phyloP scores from a whole-genome alignment of 2,329 filamentous ascomycete species.

The Neobulgaria alba region DNA sequence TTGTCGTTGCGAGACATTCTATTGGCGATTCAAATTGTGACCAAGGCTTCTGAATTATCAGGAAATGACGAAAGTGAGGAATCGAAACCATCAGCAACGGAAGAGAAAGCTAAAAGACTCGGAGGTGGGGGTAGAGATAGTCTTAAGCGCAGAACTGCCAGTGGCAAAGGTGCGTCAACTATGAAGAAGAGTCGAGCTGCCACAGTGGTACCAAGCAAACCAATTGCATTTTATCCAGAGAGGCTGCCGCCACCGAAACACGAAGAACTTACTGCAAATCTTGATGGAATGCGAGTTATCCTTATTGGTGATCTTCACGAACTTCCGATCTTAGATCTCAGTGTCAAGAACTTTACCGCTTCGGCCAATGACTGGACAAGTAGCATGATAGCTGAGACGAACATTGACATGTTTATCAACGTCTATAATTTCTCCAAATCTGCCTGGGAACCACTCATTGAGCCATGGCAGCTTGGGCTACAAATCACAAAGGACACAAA shows the following conservation, averaged over 20 bases:
- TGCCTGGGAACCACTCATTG: slow-evolving; percentile 91
- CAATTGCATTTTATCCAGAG: background rate
- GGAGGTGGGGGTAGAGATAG: slow-evolving; percentile 23
- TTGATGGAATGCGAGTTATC: slow-evolving; percentile 85
- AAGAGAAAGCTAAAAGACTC: slow-evolving; percentile 48
- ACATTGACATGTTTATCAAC: slow-evolving; percentile 90
- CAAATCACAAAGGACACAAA: slow-evolving; percentile 72
- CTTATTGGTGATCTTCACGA: slow-evolving; percentile 95
- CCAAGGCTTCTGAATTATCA: slow-evolving; percentile 82
- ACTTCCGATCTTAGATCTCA: slow-evolving; percentile 87
- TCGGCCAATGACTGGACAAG: slow-evolving; percentile 87
- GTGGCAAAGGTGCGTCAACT: slow-evolving; percentile 46
- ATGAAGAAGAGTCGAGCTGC: slow-evolving; percentile 30
- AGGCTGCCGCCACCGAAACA: slow-evolving; percentile 25
- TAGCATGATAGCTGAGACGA: slow-evolving; percentile 76
- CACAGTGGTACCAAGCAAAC: slow-evolving; percentile 21
- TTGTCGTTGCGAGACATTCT: slow-evolving; percentile 91
- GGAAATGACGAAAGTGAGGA: slow-evolving; percentile 46
- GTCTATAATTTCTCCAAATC: slow-evolving; percentile 99
- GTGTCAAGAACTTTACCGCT: slow-evolving; percentile 80
- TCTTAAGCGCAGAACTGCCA: slow-evolving; percentile 48
- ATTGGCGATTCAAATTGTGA: slow-evolving; percentile 84
- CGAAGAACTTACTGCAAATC: slow-evolving; percentile 76
- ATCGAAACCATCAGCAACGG: slow-evolving; percentile 32
- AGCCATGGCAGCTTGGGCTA: slow-evolving; percentile 93